Evolutionary conservation across 2,329 filamentous ascomycete species (phyloP).

Genomic region (Pyrenochaeta sp.): DNA sequence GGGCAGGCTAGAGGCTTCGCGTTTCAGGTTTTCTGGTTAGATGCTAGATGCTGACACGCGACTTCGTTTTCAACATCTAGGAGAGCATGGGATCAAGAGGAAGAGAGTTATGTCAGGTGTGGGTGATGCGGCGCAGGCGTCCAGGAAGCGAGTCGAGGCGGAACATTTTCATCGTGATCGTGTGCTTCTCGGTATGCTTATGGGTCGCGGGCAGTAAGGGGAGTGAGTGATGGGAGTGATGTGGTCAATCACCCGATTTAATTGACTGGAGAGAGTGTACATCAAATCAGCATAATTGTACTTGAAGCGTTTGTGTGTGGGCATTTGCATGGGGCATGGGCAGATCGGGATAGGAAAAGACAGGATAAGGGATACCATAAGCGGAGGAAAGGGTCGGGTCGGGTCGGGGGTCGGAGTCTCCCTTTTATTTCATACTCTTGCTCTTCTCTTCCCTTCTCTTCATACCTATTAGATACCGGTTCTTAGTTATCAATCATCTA

Average conservation of each 20-base stretch:
- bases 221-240: slow-evolving; percentile 1
- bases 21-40: slow-evolving; percentile 76
- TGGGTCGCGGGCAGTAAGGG: not conserved
- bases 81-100: not conserved
- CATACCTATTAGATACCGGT: no score
- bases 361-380: not conserved
- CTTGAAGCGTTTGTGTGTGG: slow-evolving; percentile 26
- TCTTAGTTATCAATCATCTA: no score
- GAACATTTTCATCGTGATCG: not conserved
- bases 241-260: not conserved
- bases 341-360: not conserved
- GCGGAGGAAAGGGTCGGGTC: not conserved
- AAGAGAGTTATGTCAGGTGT: not conserved
- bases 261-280: slow-evolving; percentile 7
- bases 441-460: no score
- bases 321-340: slow-evolving; percentile 23
- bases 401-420: not conserved
- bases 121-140: not conserved
- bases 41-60: slow-evolving; percentile 16
- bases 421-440: not conserved
- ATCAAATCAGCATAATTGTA: slow-evolving; percentile 22
- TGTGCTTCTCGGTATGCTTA: not conserved
- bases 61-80: not conserved
- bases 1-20: slow-evolving; percentile 83
- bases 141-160: not conserved